These are phyloP conservation scores for Aspergillus incahuasiensis DNA, from an alignment of 495 filamentous ascomycete genomes.

Conservation along the genomic window DNA sequence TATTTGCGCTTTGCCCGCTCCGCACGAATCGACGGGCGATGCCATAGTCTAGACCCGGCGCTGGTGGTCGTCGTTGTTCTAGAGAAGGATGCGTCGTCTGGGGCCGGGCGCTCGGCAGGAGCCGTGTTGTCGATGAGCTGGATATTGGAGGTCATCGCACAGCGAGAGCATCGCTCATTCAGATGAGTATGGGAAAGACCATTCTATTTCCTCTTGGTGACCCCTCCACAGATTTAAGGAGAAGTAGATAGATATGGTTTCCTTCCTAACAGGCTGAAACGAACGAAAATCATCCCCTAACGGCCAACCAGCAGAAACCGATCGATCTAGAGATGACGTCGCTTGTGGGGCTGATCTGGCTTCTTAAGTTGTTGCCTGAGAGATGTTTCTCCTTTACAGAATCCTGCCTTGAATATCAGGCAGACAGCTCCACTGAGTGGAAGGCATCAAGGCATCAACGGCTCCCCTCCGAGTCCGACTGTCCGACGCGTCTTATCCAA, in stretches of 20 bases:
- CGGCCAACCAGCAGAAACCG: constrained; percentile 7
- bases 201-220: neutral
- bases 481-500: constrained; percentile 3
- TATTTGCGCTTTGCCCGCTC: constrained; percentile 55
- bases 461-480: constrained; percentile 2
- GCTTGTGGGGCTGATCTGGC: constrained; percentile 27
- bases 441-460: constrained; percentile 40
- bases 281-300: constrained; percentile 26
- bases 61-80: constrained; percentile 18
- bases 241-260: neutral
- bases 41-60: constrained; percentile 27
- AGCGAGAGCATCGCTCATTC: neutral
- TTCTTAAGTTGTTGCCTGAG: constrained; percentile 7
- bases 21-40: constrained; percentile 39
- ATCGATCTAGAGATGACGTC: constrained; percentile 11
- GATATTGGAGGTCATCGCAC: constrained; percentile 27
- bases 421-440: constrained; percentile 5
- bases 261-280: constrained; percentile 3
- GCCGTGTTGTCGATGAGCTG: constrained; percentile 40
- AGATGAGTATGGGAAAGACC: neutral
- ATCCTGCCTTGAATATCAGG: neutral
- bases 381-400: neutral
- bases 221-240: neutral
- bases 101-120: constrained; percentile 20
- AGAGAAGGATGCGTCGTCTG: constrained; percentile 20